Base-by-base conservation (phyloP, 352 stramenopile genomes). In the Phytophthora tentaculata region DNA sequence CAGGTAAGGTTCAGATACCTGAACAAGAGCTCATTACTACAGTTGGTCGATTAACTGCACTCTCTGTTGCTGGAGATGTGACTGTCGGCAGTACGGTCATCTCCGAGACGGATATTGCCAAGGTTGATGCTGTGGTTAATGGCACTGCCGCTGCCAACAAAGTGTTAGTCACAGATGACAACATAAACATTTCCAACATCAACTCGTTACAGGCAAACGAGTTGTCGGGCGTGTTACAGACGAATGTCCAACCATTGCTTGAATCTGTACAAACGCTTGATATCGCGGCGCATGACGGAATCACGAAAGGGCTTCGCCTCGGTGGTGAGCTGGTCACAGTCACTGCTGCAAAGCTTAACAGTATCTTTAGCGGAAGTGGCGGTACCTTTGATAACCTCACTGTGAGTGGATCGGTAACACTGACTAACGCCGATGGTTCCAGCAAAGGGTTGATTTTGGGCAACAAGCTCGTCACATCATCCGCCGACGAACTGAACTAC, bases 201-300 rank as follows among this genome's bases (percentile, higher is more conserved):
- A 43, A 43, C 35, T 43, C 8, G 35, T 43, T 43, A 43, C 35
- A 43, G 35, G 35, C 35, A 43, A 43, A 43, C 14, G 16, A 43
- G 14, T 43, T 43, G 35, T n/a, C 35, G 9, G 35, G 35, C 35
- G 35, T 43, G 35, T 17, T 43, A 43, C 35, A 43, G 35, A 43
- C 35, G 35, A 43, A 43, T n/a, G 35, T 17, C 35, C 35, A 43
- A 43, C 35, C 35, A 43, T 43, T 43, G 35, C 35, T 43, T 17
- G 35, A 43, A 43, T 43, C 35, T 43, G 35, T 43, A 43, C 35
- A 43, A 43, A 43, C 35, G 35, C 35, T 43, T 43, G 35, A 43
- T 43, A 43, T 43, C 35, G 35, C 35, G 35, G 35, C 35, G 14
- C 35, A 43, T 43, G 35, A 43, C 35, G 35, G 35, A 43, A 43